A percentile compares a stretch with the other conserved stretches of the same genome.
phyloP scores from a whole-genome alignment of 305 asterid species.

The Solanum chacoense region DNA sequence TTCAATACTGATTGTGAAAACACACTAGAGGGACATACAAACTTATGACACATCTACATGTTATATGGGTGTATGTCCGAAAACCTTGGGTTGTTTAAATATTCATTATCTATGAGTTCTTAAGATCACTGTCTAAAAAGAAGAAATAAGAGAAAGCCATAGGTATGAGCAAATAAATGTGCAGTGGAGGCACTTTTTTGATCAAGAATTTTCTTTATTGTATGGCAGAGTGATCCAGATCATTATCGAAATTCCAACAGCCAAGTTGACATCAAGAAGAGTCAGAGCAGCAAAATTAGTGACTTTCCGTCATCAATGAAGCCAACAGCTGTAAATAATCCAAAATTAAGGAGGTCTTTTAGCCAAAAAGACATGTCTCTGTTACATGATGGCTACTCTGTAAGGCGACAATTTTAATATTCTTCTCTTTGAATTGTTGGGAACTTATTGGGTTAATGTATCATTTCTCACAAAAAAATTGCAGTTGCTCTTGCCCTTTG shows the following conservation, averaged over 20 bases:
- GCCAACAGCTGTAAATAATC: constrained; percentile 32
- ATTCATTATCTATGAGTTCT: neutral
- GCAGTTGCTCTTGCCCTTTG: neutral
- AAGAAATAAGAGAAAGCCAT: neutral
- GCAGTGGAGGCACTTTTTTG: neutral
- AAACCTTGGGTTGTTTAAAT: neutral
- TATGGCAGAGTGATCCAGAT: constrained; percentile 61
- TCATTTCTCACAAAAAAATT: neutral
- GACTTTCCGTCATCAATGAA: constrained; percentile 20
- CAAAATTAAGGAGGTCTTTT: constrained; percentile 44
- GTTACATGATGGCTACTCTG: constrained; percentile 80
- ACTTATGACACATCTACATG: neutral
- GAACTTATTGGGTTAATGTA: neutral
- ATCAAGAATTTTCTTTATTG: neutral
- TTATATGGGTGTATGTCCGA: neutral
- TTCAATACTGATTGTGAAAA: neutral
- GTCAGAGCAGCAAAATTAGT: constrained; percentile 23
- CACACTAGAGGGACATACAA: neutral
- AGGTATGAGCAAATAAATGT: neutral
- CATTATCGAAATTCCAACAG: constrained; percentile 34
- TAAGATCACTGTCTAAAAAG: neutral
- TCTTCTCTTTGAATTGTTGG: constrained; percentile 4
- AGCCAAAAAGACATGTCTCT: constrained; percentile 46
- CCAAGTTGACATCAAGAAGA: constrained; percentile 28
- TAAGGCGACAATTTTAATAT: constrained; percentile 25